A percentile compares a stretch with the other conserved stretches of the same genome.
These are phyloP conservation scores for Aspergillus glaucus DNA, from an alignment of 2,329 filamentous ascomycete genomes.

Conservation along the genomic window DNA sequence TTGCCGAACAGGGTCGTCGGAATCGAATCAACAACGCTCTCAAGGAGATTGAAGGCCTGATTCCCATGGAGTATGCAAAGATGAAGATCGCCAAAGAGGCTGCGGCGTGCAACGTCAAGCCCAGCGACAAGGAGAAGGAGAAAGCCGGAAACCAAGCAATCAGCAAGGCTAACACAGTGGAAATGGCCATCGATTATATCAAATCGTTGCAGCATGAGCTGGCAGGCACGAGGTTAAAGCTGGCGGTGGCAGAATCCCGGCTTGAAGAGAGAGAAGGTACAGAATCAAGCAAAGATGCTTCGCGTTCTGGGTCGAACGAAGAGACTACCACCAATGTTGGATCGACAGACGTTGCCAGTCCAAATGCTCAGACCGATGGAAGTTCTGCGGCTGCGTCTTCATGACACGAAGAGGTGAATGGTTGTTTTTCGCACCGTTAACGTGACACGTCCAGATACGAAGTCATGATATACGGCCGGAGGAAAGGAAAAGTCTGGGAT, in stretches of 20 bases:
- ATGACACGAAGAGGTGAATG: background rate
- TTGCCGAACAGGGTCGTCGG: conserved; percentile 89
- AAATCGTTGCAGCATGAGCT: conserved; percentile 72
- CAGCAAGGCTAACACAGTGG: conserved; percentile 96
- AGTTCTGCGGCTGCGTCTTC: background rate
- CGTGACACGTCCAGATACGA: background rate
- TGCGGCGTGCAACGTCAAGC: conserved; percentile 33
- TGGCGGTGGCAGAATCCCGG: conserved; percentile 60
- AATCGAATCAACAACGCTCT: conserved; percentile 94
- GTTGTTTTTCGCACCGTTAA: background rate
- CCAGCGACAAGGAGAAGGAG: conserved; percentile 45
- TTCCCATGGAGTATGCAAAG: conserved; percentile 55
- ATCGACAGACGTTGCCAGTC: background rate
- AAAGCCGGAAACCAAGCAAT: conserved; percentile 53
- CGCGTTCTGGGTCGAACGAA: background rate
- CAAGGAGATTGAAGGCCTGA: conserved; percentile 78
- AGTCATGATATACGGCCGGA: background rate
- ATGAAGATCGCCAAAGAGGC: conserved; percentile 34
- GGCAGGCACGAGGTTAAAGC: conserved; percentile 56
- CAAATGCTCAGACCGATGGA: background rate
- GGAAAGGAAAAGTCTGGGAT: background rate
- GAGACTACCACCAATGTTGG: background rate
- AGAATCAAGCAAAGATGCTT: background rate
- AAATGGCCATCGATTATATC: conserved; percentile 93
- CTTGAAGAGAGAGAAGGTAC: conserved; percentile 27